Conservation (phyloP, 495 filamentous ascomycete species). For the Neurospora hispaniola region DNA sequence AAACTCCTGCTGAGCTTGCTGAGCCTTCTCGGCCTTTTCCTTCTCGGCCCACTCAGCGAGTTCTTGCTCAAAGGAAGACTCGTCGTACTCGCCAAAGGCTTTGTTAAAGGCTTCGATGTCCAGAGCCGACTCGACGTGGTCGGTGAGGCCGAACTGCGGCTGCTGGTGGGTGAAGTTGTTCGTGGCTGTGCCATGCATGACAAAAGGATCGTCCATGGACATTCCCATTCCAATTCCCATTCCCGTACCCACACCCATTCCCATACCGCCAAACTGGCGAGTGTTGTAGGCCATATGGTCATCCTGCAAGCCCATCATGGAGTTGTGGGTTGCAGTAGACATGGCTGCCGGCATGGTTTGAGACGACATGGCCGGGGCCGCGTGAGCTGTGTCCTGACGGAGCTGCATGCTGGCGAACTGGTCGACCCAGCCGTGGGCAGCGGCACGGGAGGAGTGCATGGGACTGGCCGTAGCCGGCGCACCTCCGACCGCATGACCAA, state of each 20-base stretch:
- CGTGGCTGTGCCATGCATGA: neutral
- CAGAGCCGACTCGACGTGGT: slow-evolving; percentile 3
- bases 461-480: neutral
- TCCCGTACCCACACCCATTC: neutral
- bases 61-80: slow-evolving; percentile 10
- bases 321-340: neutral
- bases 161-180: neutral
- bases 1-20: slow-evolving; percentile 9
- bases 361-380: neutral
- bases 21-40: neutral
- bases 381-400: neutral
- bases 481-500: neutral
- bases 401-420: slow-evolving; percentile 21
- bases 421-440: slow-evolving; percentile 15
- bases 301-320: slow-evolving; percentile 2
- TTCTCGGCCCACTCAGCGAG: slow-evolving; percentile 13
- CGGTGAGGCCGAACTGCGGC: neutral
- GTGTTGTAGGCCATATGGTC: neutral
- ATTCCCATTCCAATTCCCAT: neutral
- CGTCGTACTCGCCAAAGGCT: slow-evolving; percentile 19
- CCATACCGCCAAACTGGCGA: neutral
- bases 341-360: slow-evolving; percentile 2
- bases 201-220: neutral
- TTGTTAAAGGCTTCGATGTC: slow-evolving; percentile 21
- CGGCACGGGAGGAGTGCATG: slow-evolving; percentile 3